Percentiles rank a stretch among this genome's conserved stretches.
phyloP scores from a whole-genome alignment of 352 stramenopile genomes.

The Pythium phragmiticola region DNA sequence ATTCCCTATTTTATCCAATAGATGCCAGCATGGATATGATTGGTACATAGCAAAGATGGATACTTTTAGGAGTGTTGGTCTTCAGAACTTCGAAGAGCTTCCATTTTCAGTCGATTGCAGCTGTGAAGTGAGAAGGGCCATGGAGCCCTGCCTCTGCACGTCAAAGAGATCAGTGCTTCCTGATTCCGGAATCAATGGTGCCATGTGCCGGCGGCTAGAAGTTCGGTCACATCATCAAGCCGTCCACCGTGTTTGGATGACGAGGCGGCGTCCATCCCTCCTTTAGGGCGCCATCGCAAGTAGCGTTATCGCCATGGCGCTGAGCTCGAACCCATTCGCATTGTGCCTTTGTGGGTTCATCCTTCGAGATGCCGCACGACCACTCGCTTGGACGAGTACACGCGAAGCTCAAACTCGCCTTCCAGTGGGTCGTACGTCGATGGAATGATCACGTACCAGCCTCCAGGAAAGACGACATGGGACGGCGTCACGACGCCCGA shows the following conservation, averaged over 20 bases:
- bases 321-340: background rate
- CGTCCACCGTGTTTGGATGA: too few relatives aligned
- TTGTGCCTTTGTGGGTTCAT: background rate
- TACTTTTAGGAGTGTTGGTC: conserved; percentile 18
- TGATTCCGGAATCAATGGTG: conserved; percentile 2
- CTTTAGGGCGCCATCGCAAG: too few relatives aligned
- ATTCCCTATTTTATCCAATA: conserved; percentile 13
- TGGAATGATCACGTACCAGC: conserved; percentile 73
- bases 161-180: background rate
- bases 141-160: conserved; percentile 4
- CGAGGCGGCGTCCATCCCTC: too few relatives aligned
- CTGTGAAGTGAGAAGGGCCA: background rate
- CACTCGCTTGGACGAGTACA: conserved; percentile 49
- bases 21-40: background rate
- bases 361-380: conserved; percentile 29
- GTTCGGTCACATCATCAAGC: background rate
- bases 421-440: conserved; percentile 76
- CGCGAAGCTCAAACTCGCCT: conserved; percentile 49
- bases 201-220: background rate
- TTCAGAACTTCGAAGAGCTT: conserved; percentile 18
- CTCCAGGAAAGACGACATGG: conserved; percentile 33
- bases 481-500: conserved; percentile 52
- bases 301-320: too few relatives aligned
- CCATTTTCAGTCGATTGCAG: conserved; percentile 3
- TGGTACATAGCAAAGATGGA: conserved; percentile 15